Percentiles rank a stretch among this genome's conserved stretches.
phyloP scores from a whole-genome alignment of 1,284 basidiomycete genomes.

The Malassezia sp. region DNA sequence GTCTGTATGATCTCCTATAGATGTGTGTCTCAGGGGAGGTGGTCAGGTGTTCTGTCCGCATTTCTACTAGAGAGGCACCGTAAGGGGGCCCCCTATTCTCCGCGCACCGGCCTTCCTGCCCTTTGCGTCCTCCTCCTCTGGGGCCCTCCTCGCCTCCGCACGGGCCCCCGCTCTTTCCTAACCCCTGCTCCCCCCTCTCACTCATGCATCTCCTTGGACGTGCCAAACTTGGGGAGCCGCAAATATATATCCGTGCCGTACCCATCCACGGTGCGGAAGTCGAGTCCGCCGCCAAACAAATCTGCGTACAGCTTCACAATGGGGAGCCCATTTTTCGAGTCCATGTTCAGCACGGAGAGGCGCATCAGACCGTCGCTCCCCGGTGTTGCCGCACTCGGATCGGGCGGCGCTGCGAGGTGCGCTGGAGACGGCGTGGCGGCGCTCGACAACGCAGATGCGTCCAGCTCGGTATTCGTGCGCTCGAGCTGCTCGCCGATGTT shows the following conservation, averaged over 20 bases:
- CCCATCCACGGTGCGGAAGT: slow-evolving; percentile 12
- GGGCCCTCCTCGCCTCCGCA: no score
- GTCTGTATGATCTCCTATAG: no score
- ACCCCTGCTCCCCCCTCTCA: no score
- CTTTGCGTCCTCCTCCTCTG: no score
- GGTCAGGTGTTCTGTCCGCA: no score
- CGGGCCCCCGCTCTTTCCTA: no score
- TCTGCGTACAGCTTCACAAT: slow-evolving; percentile 15
- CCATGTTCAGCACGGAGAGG: slow-evolving; percentile 11
- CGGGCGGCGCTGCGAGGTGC: not conserved
- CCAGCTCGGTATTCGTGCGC: slow-evolving; percentile 8
- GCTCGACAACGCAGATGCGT: not conserved
- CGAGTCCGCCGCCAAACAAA: slow-evolving; percentile 12
- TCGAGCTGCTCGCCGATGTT: slow-evolving; percentile 15
- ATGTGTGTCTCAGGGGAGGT: no score
- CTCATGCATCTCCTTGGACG: slow-evolving; percentile 6
- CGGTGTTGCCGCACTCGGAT: slow-evolving; percentile 4
- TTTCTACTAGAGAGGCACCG: no score
- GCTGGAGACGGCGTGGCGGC: no score
- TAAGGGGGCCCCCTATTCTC: no score
- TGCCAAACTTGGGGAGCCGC: slow-evolving; percentile 12
- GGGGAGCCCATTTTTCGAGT: slow-evolving; percentile 10
- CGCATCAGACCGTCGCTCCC: slow-evolving; percentile 16
- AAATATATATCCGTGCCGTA: slow-evolving; percentile 17
- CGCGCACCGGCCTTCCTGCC: no score